Conservation (phyloP, 2,329 filamentous ascomycete species). For the Balansia obtecta region DNA sequence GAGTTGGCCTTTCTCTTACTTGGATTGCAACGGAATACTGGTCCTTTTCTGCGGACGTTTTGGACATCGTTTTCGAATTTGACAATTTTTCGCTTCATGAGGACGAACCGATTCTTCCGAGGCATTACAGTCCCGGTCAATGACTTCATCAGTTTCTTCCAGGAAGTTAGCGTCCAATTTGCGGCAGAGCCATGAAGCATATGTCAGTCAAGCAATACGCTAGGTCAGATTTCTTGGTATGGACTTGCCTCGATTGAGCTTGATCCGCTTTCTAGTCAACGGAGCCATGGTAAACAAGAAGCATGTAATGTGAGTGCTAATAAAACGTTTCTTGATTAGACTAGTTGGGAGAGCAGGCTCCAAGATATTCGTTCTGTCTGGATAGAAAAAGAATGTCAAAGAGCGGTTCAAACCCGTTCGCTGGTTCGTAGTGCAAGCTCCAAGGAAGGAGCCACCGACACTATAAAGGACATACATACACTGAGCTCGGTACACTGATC, state of each 20-base stretch:
- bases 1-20: background rate
- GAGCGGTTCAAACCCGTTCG: too few species aligned
- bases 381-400: too few species aligned
- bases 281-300: conserved; percentile 14
- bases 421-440: too few species aligned
- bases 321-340: too few species aligned
- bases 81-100: background rate
- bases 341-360: too few species aligned
- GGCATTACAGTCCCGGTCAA: background rate
- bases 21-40: too few species aligned
- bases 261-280: conserved; percentile 15
- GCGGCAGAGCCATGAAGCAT: background rate
- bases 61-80: background rate
- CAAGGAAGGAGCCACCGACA: background rate
- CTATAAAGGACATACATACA: background rate
- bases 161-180: background rate
- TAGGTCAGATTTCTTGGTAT: background rate
- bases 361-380: too few species aligned
- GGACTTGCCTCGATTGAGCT: conserved; percentile 11
- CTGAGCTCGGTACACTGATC: background rate
- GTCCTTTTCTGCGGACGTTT: background rate
- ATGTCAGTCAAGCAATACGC: background rate
- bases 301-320: too few species aligned
- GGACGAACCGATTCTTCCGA: background rate
- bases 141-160: background rate